Percentiles rank a stretch among this genome's conserved stretches.
Conservation (phyloP, 768 basidiomycete genomes). For the Kwoniella dejecticola region DNA sequence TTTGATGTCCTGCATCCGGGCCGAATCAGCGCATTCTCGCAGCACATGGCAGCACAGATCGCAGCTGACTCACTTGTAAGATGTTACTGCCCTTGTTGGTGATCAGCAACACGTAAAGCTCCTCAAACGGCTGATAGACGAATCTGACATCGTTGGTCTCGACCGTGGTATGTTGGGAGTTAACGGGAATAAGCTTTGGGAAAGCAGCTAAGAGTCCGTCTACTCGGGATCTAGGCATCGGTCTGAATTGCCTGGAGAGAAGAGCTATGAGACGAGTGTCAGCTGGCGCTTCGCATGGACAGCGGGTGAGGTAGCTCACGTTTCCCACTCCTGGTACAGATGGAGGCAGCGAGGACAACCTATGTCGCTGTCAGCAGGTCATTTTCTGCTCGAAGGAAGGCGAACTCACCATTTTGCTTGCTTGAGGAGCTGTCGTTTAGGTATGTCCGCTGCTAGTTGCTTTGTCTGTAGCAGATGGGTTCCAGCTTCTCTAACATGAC, state of each 20-base stretch:
- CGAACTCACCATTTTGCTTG: slow-evolving; percentile 32
- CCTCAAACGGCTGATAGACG: slow-evolving; percentile 94
- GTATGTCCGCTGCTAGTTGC: neutral
- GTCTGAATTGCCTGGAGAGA: slow-evolving; percentile 89
- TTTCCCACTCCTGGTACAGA: slow-evolving; percentile 55
- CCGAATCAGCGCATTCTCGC: neutral
- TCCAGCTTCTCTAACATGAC: neutral
- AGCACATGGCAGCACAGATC: too few species aligned
- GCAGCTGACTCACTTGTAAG: slow-evolving; percentile 62
- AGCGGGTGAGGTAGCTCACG: slow-evolving; percentile 36
- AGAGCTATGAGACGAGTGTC: slow-evolving; percentile 65
- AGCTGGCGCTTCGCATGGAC: slow-evolving; percentile 13
- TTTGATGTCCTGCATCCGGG: slow-evolving; percentile 71
- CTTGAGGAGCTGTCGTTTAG: too few species aligned
- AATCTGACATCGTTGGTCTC: slow-evolving; percentile 94
- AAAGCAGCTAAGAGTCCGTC: slow-evolving; percentile 95
- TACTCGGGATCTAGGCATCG: slow-evolving; percentile 83
- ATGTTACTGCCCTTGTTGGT: slow-evolving; percentile 99
- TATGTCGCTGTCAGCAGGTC: slow-evolving; percentile 10
- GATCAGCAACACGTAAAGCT: slow-evolving; percentile 94
- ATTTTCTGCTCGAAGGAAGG: neutral
- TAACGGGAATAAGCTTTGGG: slow-evolving; percentile 92
- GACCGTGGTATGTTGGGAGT: slow-evolving; percentile 94
- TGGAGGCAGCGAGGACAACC: slow-evolving; percentile 54
- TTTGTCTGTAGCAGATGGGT: neutral